phyloP scores from a whole-genome alignment of 2,329 filamentous ascomycete genomes.

The Fusarium sp. region DNA sequence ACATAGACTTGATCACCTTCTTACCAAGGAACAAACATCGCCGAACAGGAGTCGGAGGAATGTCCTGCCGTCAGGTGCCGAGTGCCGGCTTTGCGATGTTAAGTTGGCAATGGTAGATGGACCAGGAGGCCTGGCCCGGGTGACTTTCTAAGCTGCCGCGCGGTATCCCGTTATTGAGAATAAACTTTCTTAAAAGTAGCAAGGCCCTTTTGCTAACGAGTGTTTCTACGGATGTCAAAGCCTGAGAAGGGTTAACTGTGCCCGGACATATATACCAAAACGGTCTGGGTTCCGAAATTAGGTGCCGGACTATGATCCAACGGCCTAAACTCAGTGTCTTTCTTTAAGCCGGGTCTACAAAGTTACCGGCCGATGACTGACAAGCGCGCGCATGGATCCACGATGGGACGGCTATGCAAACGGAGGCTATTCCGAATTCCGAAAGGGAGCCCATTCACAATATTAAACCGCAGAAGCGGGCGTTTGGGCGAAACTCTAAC shows the following conservation, averaged over 20 bases:
- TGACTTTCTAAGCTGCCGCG: background rate
- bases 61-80: background rate
- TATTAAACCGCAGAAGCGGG: no score
- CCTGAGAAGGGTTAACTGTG: background rate
- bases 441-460: background rate
- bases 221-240: no score
- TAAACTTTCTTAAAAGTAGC: background rate
- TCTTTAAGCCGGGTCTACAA: background rate
- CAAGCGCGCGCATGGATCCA: background rate
- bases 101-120: background rate
- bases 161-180: background rate
- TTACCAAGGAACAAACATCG: background rate
- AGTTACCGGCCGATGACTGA: background rate
- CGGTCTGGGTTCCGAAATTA: background rate
- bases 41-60: background rate
- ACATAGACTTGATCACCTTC: background rate
- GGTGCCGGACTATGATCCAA: background rate
- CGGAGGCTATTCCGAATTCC: background rate
- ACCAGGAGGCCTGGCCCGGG: background rate
- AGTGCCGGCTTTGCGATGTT: background rate
- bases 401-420: background rate
- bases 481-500: no score
- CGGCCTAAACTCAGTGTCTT: background rate
- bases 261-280: background rate
- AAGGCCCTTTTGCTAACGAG: background rate